Evolutionary conservation across 257 asterid species (phyloP).

Genomic region (Scutellaria baicalensis): DNA sequence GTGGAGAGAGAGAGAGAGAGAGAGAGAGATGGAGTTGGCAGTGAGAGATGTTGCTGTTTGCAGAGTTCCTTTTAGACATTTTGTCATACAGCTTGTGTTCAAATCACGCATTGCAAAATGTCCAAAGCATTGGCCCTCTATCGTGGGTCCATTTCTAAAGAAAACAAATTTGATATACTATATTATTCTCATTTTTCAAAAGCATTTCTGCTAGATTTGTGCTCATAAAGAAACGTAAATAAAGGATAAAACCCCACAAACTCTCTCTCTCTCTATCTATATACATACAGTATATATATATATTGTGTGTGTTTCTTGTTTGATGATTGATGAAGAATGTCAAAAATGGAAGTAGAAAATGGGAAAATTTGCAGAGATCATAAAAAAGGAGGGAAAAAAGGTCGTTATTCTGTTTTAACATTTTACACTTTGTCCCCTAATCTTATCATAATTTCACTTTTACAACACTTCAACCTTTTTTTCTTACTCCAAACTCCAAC

Average conservation of each 20-base stretch:
- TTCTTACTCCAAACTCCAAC: not conserved
- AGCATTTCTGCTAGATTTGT: slow-evolving; percentile 17
- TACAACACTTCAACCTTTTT: not conserved
- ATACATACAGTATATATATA: not conserved
- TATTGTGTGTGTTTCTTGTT: not conserved
- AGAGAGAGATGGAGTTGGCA: slow-evolving; percentile 27
- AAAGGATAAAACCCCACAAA: slow-evolving; percentile 10
- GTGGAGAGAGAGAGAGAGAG: not conserved
- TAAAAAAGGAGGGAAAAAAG: slow-evolving; percentile 25
- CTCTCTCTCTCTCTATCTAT: not conserved
- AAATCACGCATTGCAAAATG: slow-evolving; percentile 47
- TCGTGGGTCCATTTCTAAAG: slow-evolving; percentile 51
- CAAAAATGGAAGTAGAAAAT: slow-evolving; percentile 22
- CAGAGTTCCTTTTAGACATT: slow-evolving; percentile 39
- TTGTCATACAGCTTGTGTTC: slow-evolving; percentile 50
- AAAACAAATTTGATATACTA: slow-evolving; percentile 10
- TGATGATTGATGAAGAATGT: slow-evolving; percentile 26
- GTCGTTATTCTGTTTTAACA: slow-evolving; percentile 40
- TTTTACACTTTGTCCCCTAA: slow-evolving; percentile 27
- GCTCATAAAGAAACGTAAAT: slow-evolving; percentile 33
- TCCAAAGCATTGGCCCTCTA: slow-evolving; percentile 40
- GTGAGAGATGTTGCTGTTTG: slow-evolving; percentile 24
- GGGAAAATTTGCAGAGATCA: not conserved
- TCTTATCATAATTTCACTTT: slow-evolving; percentile 5
- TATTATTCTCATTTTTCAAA: not conserved